Conservation (phyloP, 2,329 filamentous ascomycete genomes). For the Acrodontium crateriforme region DNA sequence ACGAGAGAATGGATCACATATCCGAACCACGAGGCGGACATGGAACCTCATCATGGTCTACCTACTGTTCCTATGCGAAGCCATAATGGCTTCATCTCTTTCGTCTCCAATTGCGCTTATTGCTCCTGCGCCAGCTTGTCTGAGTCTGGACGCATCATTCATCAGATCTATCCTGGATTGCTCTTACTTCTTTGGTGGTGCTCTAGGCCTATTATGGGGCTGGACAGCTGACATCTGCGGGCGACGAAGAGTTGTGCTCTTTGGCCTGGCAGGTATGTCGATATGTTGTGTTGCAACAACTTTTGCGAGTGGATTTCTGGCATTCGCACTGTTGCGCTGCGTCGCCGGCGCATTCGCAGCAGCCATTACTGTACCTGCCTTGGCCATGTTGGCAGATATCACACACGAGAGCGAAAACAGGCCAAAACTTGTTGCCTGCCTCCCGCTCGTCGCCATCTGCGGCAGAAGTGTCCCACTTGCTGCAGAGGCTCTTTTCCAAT, state of each 20-base stretch:
- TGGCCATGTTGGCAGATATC: slow-evolving; percentile 34
- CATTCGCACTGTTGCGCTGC: slow-evolving; percentile 31
- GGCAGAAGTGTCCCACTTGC: slow-evolving; percentile 33
- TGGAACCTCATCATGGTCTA: slow-evolving; percentile 30
- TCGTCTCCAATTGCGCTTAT: slow-evolving; percentile 34
- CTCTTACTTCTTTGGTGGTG: slow-evolving; percentile 34
- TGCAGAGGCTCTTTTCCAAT: slow-evolving; percentile 28
- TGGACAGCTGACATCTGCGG: slow-evolving; percentile 30
- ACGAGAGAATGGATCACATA: too few relatives aligned
- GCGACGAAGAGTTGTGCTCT: slow-evolving; percentile 29
- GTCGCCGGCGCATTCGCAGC: slow-evolving; percentile 31
- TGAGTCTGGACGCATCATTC: slow-evolving; percentile 31
- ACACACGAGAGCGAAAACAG: slow-evolving; percentile 14
- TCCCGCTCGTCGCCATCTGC: slow-evolving; percentile 32
- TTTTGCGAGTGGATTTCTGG: slow-evolving; percentile 29
- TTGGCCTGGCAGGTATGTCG: slow-evolving; percentile 30
- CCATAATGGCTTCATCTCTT: slow-evolving; percentile 36
- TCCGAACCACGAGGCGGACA: slow-evolving; percentile 8
- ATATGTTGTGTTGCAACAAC: slow-evolving; percentile 34
- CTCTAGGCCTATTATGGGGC: slow-evolving; percentile 32
- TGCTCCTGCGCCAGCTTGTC: slow-evolving; percentile 30
- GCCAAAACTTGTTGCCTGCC: slow-evolving; percentile 27
- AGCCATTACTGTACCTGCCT: slow-evolving; percentile 29
- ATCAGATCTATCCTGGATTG: slow-evolving; percentile 35
- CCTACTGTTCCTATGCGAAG: slow-evolving; percentile 34